Base-by-base conservation (phyloP, 345 rosid species). In the Cardamine occulta region DNA sequence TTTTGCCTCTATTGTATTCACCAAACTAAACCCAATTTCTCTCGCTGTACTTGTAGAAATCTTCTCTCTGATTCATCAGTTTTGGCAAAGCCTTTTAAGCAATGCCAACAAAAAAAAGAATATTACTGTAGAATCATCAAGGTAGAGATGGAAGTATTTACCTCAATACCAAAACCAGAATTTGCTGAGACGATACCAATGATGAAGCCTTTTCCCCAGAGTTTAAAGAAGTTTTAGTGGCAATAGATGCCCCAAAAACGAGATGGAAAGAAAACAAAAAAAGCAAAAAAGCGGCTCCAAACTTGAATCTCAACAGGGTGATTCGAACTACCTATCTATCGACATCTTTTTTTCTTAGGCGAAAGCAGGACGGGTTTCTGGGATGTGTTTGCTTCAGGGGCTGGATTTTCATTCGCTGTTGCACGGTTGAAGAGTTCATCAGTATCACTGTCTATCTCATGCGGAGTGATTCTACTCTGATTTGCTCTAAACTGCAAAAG, bases 401-500 rank as follows among this genome's bases (percentile, higher is more conserved):
- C 35, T 49, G 61, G 77, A 68, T 79, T 78, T 37, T 73, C 75
- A 62, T 58, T 57, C 54, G 58, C 47, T 63, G 14, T 68, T 35
- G 42, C 61, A 34, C 72, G 81, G 35, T 57, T 35, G 67, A 74
- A 91, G 2, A 76, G 56, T 37, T 82, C 86, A 57, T 90, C 90
- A 28, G 90, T 90, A 74, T 89, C 96, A 35, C 97, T 95, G 74
- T 85, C 77, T 70, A 85, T 78, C 45, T 81, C 82, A 54, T 61
- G 55, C 17, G 84, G 90, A 64, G 81, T 70, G 23, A 19, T 66
- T 80, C 99, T 82, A 54, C 82, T 95, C 78, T 92, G 99, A 40
- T 79, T 63, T 63, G 91, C 96, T 73, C 97, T 88, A 48, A 86
- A 84, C 80, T 84, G 85, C 84, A 92, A 48, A 81, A 92, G 86